These are phyloP conservation scores for Emergomyces orientalis DNA, from an alignment of 2,329 filamentous ascomycete species.

Conservation along the genomic window DNA sequence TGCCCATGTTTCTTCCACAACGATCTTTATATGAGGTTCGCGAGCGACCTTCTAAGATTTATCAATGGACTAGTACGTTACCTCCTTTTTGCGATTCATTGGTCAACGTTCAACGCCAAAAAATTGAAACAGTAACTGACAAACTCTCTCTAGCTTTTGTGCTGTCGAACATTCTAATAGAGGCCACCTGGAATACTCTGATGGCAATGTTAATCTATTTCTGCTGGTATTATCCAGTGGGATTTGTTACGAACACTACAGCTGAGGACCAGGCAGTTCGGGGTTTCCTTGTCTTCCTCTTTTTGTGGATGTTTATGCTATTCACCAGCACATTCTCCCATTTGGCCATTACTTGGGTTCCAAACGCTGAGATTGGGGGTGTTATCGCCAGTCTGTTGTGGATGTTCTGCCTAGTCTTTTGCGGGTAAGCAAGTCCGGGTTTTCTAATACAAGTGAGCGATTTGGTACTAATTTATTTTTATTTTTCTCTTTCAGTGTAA, in stretches of 20 bases:
- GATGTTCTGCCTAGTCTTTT: slow-evolving; percentile 51
- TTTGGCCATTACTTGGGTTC: slow-evolving; percentile 61
- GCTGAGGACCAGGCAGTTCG: slow-evolving; percentile 39
- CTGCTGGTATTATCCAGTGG: slow-evolving; percentile 58
- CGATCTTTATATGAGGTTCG: slow-evolving; percentile 50
- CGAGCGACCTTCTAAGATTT: slow-evolving; percentile 56
- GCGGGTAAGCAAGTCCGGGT: slow-evolving; percentile 23
- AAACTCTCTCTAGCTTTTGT: slow-evolving; percentile 44
- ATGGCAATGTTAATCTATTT: slow-evolving; percentile 54
- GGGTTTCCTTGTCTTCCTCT: slow-evolving; percentile 55
- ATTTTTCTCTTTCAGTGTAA: slow-evolving; percentile 16
- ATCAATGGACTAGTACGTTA: slow-evolving; percentile 53
- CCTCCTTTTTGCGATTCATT: neutral
- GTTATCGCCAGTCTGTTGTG: slow-evolving; percentile 52
- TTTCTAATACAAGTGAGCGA: neutral
- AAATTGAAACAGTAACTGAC: neutral
- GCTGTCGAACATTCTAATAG: slow-evolving; percentile 59
- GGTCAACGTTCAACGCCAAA: neutral
- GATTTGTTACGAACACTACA: slow-evolving; percentile 35
- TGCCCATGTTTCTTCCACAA: slow-evolving; percentile 50
- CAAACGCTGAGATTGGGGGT: slow-evolving; percentile 57
- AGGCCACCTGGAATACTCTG: slow-evolving; percentile 56
- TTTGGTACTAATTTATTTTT: neutral
- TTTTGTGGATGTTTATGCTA: slow-evolving; percentile 56
- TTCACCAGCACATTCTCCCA: slow-evolving; percentile 63